Evolutionary conservation across 768 basidiomycete species (phyloP).

Genomic region (Trametes sanguinea): DNA sequence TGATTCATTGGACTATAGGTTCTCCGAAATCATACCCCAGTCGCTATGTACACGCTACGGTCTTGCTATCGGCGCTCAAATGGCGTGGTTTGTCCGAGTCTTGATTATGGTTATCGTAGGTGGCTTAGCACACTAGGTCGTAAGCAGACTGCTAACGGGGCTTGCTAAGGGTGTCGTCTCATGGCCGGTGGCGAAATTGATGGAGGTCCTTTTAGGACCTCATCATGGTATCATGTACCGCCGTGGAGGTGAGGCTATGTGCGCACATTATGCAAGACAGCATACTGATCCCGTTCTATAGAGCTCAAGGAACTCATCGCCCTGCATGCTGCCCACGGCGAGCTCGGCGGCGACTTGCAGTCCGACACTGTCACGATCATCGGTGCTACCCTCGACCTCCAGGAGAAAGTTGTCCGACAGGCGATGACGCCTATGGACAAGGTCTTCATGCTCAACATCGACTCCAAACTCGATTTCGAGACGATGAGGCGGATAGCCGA

Average conservation of each 20-base stretch:
- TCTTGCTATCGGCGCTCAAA: conserved; percentile 77
- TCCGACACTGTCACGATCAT: conserved; percentile 84
- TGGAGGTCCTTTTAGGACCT: conserved; percentile 71
- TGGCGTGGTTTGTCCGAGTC: conserved; percentile 64
- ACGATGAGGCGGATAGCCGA: conserved; percentile 72
- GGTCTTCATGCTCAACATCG: conserved; percentile 84
- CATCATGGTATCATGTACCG: conserved; percentile 90
- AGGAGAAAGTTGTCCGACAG: conserved; percentile 71
- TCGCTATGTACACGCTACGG: conserved; percentile 84
- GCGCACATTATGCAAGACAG: neutral
- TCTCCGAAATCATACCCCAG: conserved; percentile 87
- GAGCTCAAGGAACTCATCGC: conserved; percentile 85
- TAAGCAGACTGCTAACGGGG: neutral
- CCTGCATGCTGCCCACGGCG: conserved; percentile 68
- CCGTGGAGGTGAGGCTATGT: conserved; percentile 43
- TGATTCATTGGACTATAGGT: conserved; percentile 43
- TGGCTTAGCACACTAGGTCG: neutral
- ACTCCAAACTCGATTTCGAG: conserved; percentile 74
- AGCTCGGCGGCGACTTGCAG: conserved; percentile 80
- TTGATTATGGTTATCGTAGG: conserved; percentile 66
- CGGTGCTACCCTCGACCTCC: conserved; percentile 80
- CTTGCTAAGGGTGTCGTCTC: conserved; percentile 57
- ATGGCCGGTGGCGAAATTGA: conserved; percentile 80
- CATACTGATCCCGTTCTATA: neutral
- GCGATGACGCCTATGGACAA: conserved; percentile 75